These are phyloP conservation scores for Lumnitzera racemosa DNA, from an alignment of 345 rosid genomes.

Conservation along the genomic window DNA sequence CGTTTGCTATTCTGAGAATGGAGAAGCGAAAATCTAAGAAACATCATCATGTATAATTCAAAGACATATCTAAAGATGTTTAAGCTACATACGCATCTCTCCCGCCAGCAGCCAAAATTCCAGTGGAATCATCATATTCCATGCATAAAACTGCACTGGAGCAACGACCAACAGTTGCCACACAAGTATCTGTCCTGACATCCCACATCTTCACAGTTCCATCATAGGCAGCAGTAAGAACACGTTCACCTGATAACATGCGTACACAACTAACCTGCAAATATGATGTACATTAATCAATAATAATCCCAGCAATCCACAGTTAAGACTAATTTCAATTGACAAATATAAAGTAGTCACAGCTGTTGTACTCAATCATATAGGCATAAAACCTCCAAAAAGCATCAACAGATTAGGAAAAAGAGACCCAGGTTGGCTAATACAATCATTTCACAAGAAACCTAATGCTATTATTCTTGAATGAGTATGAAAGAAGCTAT, in stretches of 20 bases:
- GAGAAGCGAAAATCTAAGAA: slow-evolving; percentile 1
- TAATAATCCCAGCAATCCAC: slow-evolving; percentile 2
- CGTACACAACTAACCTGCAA: slow-evolving; percentile 82
- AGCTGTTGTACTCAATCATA: too few species aligned
- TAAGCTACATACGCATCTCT: slow-evolving; percentile 79
- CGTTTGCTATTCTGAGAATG: slow-evolving; percentile 68
- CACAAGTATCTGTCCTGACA: slow-evolving; percentile 94
- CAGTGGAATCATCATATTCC: slow-evolving; percentile 96
- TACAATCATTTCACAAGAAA: too few species aligned
- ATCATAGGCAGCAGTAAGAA: slow-evolving; percentile 86
- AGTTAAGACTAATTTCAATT: too few species aligned
- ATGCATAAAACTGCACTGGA: slow-evolving; percentile 83
- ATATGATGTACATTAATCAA: slow-evolving; percentile 3
- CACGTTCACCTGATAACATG: slow-evolving; percentile 95
- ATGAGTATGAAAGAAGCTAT: background rate
- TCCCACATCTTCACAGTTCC: slow-evolving; percentile 99
- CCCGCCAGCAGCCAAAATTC: slow-evolving; percentile 94
- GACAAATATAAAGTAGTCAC: too few species aligned
- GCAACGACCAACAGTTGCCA: slow-evolving; percentile 98
- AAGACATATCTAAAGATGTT: slow-evolving; percentile 1
- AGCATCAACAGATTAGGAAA: too few species aligned
- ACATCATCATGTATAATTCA: background rate
- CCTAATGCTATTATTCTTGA: too few species aligned
- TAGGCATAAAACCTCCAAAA: too few species aligned
- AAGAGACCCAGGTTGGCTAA: too few species aligned